Evolutionary conservation across 2,329 filamentous ascomycete genomes (phyloP), one percentile per base, ranked within the genome.

Genomic region (Neofusicoccum parvum): DNA sequence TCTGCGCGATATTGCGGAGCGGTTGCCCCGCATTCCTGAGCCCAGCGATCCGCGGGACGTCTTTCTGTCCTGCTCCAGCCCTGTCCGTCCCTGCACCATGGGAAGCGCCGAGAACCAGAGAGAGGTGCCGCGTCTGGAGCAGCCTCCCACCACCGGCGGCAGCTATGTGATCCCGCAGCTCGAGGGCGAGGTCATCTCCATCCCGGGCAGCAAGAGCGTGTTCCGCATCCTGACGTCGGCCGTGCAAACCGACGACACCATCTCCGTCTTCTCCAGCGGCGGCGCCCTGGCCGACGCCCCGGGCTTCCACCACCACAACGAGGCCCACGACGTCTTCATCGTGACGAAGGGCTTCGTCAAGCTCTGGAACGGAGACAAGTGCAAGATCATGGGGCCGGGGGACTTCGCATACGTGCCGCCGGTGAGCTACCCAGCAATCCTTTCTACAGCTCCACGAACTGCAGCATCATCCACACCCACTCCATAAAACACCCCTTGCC

Each of bases 361-460:
- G 68, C 73, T 87, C 5, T 87, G 83, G 83, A 85, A 82, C n/a
- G 82, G 82, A n/a, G 83, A 86, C 53, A 79, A 84, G 68, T 85
- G 83, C 65, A 76, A 84, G 20, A 81, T 83, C 59, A 77, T 87
- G 76, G 79, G 79, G 0, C 81, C 84, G 0, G 85, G 85, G 0
- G 85, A 88, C 68, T 87, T 87, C 73, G 85, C 85, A 3, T 85
- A 83, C 68, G 80, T 87, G 3, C 85, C 85, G 56, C 85, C 85
- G 9, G 84, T 86, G 74, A 69, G 75, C 71, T 2, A 5, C 27
- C 34, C 39, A 43, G 32, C 12, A 9, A 23, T 23, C 23, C 23
- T 23, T 3, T 23, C 23, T 23, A 1, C 23, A 23, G 23, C 23
- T 23, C 23, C 23, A 23, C 23, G 23, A 3, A 23, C 3, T 23